These are phyloP conservation scores for Alliaria petiolata DNA, from an alignment of 345 rosid species.

Conservation along the genomic window DNA sequence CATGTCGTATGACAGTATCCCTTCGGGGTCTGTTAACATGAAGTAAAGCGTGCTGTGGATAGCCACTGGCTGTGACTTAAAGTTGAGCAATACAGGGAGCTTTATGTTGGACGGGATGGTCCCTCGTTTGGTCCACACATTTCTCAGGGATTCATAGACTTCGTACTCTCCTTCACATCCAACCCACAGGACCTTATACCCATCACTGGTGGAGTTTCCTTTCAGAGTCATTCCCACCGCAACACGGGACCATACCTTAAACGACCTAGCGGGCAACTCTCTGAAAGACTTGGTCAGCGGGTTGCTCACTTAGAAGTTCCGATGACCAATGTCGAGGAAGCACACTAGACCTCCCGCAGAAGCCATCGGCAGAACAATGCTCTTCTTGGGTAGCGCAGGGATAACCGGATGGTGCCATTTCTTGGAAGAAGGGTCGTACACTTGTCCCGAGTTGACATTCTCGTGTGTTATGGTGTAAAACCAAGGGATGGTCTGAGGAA, in stretches of 20 bases:
- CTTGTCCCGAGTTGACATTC: slow-evolving; percentile 80
- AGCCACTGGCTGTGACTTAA: slow-evolving; percentile 86
- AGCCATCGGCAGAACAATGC: slow-evolving; percentile 77
- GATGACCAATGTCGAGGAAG: slow-evolving; percentile 88
- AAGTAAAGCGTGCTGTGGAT: slow-evolving; percentile 58
- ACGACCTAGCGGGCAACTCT: slow-evolving; percentile 88
- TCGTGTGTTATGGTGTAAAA: slow-evolving; percentile 88
- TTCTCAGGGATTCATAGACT: slow-evolving; percentile 70
- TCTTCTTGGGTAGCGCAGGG: slow-evolving; percentile 65
- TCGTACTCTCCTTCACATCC: slow-evolving; percentile 95
- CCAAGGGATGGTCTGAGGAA: slow-evolving; percentile 68
- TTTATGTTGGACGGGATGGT: slow-evolving; percentile 66
- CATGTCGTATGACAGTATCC: slow-evolving; percentile 76
- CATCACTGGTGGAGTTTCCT: slow-evolving; percentile 46
- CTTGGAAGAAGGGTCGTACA: slow-evolving; percentile 73
- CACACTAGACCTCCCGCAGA: slow-evolving; percentile 96
- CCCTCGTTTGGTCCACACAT: slow-evolving; percentile 77
- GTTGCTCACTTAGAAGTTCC: slow-evolving; percentile 86
- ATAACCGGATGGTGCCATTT: slow-evolving; percentile 87
- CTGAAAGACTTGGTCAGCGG: slow-evolving; percentile 77
- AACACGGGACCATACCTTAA: slow-evolving; percentile 85
- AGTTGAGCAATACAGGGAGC: slow-evolving; percentile 79
- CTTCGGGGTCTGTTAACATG: slow-evolving; percentile 92
- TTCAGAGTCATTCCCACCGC: slow-evolving; percentile 91
- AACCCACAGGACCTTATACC: slow-evolving; percentile 87